Base-by-base conservation (phyloP, 2,329 filamentous ascomycete species). In the Clonostachys byssicola region DNA sequence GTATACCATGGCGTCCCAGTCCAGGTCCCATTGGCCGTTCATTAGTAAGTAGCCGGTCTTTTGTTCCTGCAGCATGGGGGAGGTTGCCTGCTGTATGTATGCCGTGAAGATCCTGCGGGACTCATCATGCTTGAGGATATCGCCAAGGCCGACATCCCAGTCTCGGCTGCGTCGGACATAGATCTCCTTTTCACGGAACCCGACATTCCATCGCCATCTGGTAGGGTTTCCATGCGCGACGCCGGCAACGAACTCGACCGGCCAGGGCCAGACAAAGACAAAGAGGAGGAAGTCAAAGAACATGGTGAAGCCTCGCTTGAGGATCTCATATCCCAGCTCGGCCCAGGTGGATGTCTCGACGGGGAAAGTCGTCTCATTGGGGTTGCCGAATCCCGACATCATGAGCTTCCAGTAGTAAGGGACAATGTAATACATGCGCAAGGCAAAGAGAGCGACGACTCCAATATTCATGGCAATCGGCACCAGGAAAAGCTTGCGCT, bases 41-140 rank as follows among this genome's bases (percentile, higher is more conserved):
- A 95, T 88, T 55, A 94, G 84, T 52, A 95, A 68, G 61, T 95
- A 95, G 17, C 90, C 91, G 33, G 91, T 96, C 77, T 95, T 96
- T 56, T 83, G 77, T 55, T 78, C 73, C 57, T 92, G 72, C 45
- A 84, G 74, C 57, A 81, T 68, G 18, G 83, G 78, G 14, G 85
- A 77, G 5, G 92, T 86, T 3, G 89, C 92, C 3, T 81, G 77
- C 51, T 83, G 66, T 42, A 95, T 67, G 49, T 81, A 75, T 12
- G 74, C 73, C 54, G 83, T 74, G 56, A 89, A 77, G 46, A 83
- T 71, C 65, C 68, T 81, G 58, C 68, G 75, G 49, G 76, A 74
- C 43, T 74, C 75, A 23, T 60, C 57, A 47, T 73, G 77, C 50
- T 68, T 68, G 49, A 82, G 68, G 43, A 83, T 71, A 47, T 84